phyloP scores from a whole-genome alignment of 371 early-diverging fungal genomes.

The Mortierella sp. region DNA sequence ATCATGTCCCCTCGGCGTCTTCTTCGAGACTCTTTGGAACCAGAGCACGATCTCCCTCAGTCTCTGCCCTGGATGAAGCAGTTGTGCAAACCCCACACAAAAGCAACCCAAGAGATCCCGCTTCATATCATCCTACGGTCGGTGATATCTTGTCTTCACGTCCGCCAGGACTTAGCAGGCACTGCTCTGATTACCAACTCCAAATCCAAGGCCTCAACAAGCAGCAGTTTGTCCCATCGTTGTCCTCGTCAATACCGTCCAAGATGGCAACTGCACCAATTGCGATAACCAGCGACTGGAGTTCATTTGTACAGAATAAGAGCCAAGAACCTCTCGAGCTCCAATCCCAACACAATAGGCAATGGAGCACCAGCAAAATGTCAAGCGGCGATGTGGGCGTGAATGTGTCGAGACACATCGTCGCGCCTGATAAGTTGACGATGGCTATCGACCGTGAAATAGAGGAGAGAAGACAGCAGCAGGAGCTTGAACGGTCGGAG shows the following conservation, averaged over 20 bases:
- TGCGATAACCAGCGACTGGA: conserved; percentile 5
- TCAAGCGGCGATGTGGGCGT: background rate
- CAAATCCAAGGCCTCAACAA: too few species aligned
- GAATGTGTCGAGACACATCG: conserved; percentile 27
- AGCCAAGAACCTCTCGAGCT: background rate
- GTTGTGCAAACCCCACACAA: too few species aligned
- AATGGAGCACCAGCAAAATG: too few species aligned
- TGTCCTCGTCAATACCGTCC: background rate
- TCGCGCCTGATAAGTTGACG: conserved; percentile 32
- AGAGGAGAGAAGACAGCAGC: conserved; percentile 16
- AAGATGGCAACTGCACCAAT: conserved; percentile 14
- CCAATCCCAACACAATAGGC: background rate
- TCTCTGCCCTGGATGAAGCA: conserved; percentile 19
- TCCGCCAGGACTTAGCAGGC: background rate
- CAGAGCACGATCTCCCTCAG: conserved; percentile 20
- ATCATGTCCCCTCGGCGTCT: background rate
- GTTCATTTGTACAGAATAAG: background rate
- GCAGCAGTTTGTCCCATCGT: background rate
- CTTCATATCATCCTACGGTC: background rate
- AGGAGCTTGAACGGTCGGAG: conserved; percentile 4
- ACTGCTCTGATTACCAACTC: too few species aligned
- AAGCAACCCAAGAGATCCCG: too few species aligned
- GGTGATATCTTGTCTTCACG: conserved; percentile 10
- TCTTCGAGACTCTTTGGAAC: background rate
- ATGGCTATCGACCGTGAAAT: conserved; percentile 31